Base-by-base conservation (phyloP, 352 stramenopile species). In the Globisporangium splendens region DNA sequence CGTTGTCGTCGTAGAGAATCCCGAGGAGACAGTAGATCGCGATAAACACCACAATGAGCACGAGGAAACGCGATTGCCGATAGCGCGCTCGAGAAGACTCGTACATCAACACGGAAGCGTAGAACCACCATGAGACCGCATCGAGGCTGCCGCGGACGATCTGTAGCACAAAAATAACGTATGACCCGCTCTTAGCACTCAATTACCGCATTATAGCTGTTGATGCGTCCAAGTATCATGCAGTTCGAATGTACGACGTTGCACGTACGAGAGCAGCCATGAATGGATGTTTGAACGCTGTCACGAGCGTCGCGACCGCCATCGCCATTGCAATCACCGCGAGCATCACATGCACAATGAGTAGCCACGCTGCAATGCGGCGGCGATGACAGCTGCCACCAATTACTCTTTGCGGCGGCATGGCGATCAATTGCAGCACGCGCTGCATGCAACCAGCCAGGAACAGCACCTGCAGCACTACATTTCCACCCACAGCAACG, bases 381-480 rank as follows among this genome's bases (percentile, higher is more conserved):
- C 39, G 49, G 21, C 17, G 51, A 44, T 24, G 28, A 17, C 33
- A 49, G n/a, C 2, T 8, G 28, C 28, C 28, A 8, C 10, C 5
- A 35, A 8, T 35, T 4, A 17, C 15, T 38, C 8, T 2, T 21
- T 39, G 11, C 17, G 42, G 24, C 20, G 24, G 21, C 61, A 31
- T 17, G 3, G 46, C 39, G 2, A 46, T 50, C 54, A 86, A 66
- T 18, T 42, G 56, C n/a, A 78, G 38, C 35, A 86, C 69, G 17
- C 72, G 66, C 24, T 41, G 63, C 69, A 85, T 75, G 24, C 71
- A 76, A 13, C 78, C 22, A 5, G 68, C 42, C 3, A 79, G 46
- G 28, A 89, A 68, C 1, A 71, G 17, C 13, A 79, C 17, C 43
- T 79, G 61, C 52, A 72, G 62, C 48, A 50, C 68, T 89, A 54